Conservation (phyloP, 1,139 yeast species). For the Blastobotrys proliferans region DNA sequence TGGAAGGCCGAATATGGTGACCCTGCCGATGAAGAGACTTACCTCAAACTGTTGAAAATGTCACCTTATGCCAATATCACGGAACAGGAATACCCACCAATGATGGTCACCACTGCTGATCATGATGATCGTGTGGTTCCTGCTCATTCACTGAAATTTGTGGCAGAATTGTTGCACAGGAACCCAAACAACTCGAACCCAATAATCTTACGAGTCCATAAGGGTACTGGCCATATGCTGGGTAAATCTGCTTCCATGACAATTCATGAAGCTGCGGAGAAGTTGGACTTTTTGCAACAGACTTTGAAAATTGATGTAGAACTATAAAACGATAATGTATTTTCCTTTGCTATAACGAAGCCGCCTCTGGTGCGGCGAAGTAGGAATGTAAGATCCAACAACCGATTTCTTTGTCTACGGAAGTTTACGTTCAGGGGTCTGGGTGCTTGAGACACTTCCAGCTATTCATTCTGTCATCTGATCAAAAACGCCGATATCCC, state of each 20-base stretch:
- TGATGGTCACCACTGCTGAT: neutral
- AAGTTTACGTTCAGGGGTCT: no score
- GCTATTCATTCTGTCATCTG: no score
- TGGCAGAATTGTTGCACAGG: neutral
- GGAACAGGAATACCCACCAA: neutral
- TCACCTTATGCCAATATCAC: neutral
- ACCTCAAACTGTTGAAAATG: neutral
- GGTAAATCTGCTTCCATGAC: neutral
- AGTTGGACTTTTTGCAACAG: neutral
- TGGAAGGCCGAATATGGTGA: neutral
- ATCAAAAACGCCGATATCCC: no score
- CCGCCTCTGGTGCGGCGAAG: neutral
- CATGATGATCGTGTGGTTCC: conserved; percentile 2
- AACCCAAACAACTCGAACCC: neutral
- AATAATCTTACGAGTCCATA: neutral
- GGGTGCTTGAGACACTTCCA: no score
- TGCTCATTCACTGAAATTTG: neutral
- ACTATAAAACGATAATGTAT: neutral
- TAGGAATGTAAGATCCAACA: no score
- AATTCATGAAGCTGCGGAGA: neutral
- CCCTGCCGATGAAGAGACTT: neutral
- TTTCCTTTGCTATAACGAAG: neutral
- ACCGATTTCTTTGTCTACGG: no score
- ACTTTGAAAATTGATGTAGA: neutral
- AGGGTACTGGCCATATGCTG: conserved; percentile 2